Evolutionary conservation across 441 rosid species (phyloP).

Genomic region (Aleurites moluccanus): DNA sequence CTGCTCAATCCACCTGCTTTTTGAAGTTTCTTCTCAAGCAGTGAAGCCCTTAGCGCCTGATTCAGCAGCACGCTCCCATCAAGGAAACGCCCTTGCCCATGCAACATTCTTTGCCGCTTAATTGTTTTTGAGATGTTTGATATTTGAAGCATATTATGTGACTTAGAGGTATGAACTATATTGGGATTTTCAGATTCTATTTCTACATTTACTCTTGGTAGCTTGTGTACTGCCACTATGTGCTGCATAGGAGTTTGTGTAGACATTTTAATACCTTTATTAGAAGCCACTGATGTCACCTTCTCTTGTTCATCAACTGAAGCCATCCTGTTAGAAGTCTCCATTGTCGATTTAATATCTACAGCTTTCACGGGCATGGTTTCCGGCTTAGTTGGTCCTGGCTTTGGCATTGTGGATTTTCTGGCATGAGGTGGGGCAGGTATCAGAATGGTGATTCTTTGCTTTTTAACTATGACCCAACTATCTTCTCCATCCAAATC

Average conservation of each 20-base stretch:
- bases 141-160: slow-evolving; percentile 27
- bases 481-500: slow-evolving; percentile 47
- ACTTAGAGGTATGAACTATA: slow-evolving; percentile 13
- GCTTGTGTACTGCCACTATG: slow-evolving; percentile 19
- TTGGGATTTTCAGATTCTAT: slow-evolving; percentile 23
- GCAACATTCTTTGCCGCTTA: slow-evolving; percentile 40
- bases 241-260: slow-evolving; percentile 24
- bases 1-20: slow-evolving; percentile 75
- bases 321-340: slow-evolving; percentile 30
- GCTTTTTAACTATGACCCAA: slow-evolving; percentile 86
- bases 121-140: slow-evolving; percentile 32
- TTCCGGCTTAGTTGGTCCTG: slow-evolving; percentile 38
- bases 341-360: slow-evolving; percentile 27
- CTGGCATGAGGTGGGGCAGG: slow-evolving; percentile 50
- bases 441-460: slow-evolving; percentile 67
- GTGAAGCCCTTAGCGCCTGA: slow-evolving; percentile 61
- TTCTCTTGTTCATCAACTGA: slow-evolving; percentile 35
- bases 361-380: slow-evolving; percentile 25
- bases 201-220: slow-evolving; percentile 25
- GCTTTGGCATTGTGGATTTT: slow-evolving; percentile 32
- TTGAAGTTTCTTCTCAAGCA: slow-evolving; percentile 72
- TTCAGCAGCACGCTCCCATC: slow-evolving; percentile 41
- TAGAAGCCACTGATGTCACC: slow-evolving; percentile 19
- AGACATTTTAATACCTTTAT: slow-evolving; percentile 21
- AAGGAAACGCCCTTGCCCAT: slow-evolving; percentile 36